phyloP scores from a whole-genome alignment of 306 rosid genomes.

The Cyclanthera cordifolia region DNA sequence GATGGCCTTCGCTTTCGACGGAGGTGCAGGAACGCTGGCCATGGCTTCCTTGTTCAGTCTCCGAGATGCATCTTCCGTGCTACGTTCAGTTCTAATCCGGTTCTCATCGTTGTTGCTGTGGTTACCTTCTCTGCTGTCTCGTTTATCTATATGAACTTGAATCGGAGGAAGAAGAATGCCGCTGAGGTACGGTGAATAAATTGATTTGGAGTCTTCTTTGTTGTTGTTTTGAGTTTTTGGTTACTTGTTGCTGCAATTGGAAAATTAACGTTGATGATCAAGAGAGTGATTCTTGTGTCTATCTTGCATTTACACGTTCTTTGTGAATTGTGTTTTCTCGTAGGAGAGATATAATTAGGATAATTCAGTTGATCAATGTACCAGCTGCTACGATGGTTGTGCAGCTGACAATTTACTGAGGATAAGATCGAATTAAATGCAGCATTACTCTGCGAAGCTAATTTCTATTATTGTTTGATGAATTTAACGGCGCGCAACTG shows the following conservation, averaged over 20 bases:
- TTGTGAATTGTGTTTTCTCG: not conserved
- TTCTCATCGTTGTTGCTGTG: slow-evolving; percentile 37
- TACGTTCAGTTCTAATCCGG: slow-evolving; percentile 35
- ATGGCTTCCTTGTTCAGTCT: slow-evolving; percentile 22
- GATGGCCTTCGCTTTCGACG: slow-evolving; percentile 28
- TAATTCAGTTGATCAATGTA: not conserved
- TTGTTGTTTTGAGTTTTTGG: not conserved
- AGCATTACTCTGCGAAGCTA: slow-evolving; percentile 1
- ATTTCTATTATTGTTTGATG: not conserved
- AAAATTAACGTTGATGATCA: not conserved
- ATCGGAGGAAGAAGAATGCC: slow-evolving; percentile 30
- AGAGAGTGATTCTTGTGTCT: not conserved
- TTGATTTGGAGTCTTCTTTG: not conserved
- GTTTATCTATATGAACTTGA: slow-evolving; percentile 32
- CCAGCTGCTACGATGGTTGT: not conserved
- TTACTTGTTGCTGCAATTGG: not conserved
- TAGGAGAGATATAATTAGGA: not conserved
- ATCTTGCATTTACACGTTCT: not conserved
- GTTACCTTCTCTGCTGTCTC: slow-evolving; percentile 68
- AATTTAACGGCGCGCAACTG: not conserved
- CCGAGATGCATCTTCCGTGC: slow-evolving; percentile 48
- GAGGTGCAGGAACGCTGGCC: slow-evolving; percentile 10
- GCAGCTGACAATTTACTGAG: not conserved
- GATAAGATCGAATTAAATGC: not conserved
- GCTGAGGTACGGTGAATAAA: slow-evolving; percentile 26